Conservation (phyloP, 176 grass and related monocot genomes). For the Bromus sterilis region DNA sequence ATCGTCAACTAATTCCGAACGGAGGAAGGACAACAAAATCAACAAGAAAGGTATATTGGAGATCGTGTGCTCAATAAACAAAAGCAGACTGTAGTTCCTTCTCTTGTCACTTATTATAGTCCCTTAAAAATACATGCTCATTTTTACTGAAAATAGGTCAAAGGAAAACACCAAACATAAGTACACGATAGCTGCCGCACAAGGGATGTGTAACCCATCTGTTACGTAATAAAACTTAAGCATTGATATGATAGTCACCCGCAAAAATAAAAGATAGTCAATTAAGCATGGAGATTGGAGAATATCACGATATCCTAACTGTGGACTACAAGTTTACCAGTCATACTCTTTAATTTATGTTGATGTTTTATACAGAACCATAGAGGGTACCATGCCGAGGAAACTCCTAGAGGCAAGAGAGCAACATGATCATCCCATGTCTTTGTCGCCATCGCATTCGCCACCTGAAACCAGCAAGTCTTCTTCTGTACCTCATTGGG, state of each 20-base stretch:
- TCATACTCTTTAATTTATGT: background rate
- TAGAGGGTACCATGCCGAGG: background rate
- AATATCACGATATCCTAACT: background rate
- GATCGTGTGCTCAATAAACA: background rate
- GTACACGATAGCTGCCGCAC: background rate
- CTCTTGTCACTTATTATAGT: background rate
- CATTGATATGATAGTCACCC: background rate
- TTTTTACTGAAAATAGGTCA: background rate
- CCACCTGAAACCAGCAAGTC: background rate
- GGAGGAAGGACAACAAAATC: too few species aligned
- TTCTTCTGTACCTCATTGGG: background rate
- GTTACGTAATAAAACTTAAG: background rate
- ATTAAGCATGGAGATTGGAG: background rate
- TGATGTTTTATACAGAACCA: background rate
- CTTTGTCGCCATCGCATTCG: background rate
- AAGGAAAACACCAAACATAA: background rate
- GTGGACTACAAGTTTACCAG: background rate
- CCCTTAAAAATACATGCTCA: background rate
- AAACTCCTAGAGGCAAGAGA: background rate
- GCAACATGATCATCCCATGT: background rate
- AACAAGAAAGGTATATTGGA: background rate
- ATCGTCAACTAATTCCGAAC: too few species aligned
- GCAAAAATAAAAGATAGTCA: too few species aligned
- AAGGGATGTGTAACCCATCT: background rate
- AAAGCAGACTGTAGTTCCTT: background rate